A percentile compares a stretch with the other conserved stretches of the same genome.
Conservation (phyloP, 768 basidiomycete genomes). For the Mycena crocata region DNA sequence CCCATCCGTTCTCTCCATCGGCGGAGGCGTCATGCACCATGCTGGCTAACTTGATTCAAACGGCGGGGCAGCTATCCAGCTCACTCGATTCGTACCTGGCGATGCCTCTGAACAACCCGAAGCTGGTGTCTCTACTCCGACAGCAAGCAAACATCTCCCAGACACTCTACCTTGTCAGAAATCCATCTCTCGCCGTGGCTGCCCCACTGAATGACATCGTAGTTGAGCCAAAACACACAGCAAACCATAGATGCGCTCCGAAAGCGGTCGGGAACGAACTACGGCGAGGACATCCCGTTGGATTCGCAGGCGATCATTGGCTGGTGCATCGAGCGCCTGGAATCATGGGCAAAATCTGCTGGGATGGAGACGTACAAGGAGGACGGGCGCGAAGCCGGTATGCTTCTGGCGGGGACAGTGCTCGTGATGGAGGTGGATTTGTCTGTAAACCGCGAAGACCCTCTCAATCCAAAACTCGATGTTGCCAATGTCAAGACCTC, state of each 20-base stretch:
- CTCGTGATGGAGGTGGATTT: conserved; percentile 84
- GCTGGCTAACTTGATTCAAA: conserved; percentile 63
- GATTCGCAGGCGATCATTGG: conserved; percentile 56
- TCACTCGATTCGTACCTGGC: conserved; percentile 65
- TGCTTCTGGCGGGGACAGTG: conserved; percentile 83
- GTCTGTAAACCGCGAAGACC: conserved; percentile 53
- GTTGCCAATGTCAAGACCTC: conserved; percentile 77
- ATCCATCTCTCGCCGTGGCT: conserved; percentile 22
- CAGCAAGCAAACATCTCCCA: conserved; percentile 69
- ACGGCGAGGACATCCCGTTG: conserved; percentile 74
- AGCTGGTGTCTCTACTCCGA: conserved; percentile 74
- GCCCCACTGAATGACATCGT: conserved; percentile 35
- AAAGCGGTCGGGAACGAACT: conserved; percentile 58
- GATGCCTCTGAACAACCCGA: conserved; percentile 67
- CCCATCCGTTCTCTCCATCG: conserved; percentile 59
- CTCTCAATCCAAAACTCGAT: conserved; percentile 50
- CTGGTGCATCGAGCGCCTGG: conserved; percentile 71
- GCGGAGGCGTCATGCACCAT: conserved; percentile 55
- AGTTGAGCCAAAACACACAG: conserved; percentile 68
- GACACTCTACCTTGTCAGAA: conserved; percentile 64
- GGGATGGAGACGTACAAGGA: conserved; percentile 86
- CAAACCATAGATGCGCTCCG: conserved; percentile 61
- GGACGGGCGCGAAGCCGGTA: conserved; percentile 59
- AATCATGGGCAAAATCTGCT: conserved; percentile 69
- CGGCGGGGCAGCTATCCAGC: conserved; percentile 63